Conservation (phyloP, 805 yeast species). For the Myxozyma vanderwaltii region DNA sequence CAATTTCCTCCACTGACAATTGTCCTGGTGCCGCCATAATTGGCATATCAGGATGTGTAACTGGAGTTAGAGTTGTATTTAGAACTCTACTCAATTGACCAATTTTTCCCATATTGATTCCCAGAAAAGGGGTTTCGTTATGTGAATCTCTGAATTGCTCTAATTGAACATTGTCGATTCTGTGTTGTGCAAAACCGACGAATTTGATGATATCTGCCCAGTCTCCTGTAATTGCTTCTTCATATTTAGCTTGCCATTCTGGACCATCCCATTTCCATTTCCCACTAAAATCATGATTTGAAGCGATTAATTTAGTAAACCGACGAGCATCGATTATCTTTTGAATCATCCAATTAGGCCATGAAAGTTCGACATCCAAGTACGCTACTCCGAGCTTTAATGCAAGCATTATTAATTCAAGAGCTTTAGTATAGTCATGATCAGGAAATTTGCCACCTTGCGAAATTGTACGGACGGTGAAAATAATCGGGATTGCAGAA, state of each 20-base stretch:
- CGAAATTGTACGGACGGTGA: slow-evolving; percentile 71
- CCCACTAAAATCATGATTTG: slow-evolving; percentile 76
- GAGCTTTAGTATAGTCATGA: slow-evolving; percentile 51
- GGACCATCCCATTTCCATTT: slow-evolving; percentile 62
- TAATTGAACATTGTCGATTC: slow-evolving; percentile 68
- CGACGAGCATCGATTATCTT: slow-evolving; percentile 56
- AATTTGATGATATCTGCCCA: slow-evolving; percentile 76
- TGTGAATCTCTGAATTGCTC: slow-evolving; percentile 69
- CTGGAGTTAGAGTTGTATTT: slow-evolving; percentile 78
- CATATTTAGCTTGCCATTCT: slow-evolving; percentile 75
- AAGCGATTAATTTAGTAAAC: slow-evolving; percentile 73
- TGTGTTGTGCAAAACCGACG: slow-evolving; percentile 70
- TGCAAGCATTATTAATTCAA: slow-evolving; percentile 59
- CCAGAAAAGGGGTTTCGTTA: slow-evolving; percentile 63
- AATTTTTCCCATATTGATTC: slow-evolving; percentile 73
- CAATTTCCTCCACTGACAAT: slow-evolving; percentile 64
- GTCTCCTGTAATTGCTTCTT: slow-evolving; percentile 53
- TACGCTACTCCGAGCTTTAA: slow-evolving; percentile 77
- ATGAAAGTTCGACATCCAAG: slow-evolving; percentile 76
- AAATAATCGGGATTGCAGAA: slow-evolving; percentile 72
- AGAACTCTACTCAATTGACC: slow-evolving; percentile 82
- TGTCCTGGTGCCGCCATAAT: slow-evolving; percentile 80
- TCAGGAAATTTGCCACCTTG: slow-evolving; percentile 87
- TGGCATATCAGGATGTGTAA: slow-evolving; percentile 71
- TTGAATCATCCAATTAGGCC: slow-evolving; percentile 58